Base-by-base conservation (phyloP, 2,329 filamentous ascomycete species). In the Dactylellina parvicollis region DNA sequence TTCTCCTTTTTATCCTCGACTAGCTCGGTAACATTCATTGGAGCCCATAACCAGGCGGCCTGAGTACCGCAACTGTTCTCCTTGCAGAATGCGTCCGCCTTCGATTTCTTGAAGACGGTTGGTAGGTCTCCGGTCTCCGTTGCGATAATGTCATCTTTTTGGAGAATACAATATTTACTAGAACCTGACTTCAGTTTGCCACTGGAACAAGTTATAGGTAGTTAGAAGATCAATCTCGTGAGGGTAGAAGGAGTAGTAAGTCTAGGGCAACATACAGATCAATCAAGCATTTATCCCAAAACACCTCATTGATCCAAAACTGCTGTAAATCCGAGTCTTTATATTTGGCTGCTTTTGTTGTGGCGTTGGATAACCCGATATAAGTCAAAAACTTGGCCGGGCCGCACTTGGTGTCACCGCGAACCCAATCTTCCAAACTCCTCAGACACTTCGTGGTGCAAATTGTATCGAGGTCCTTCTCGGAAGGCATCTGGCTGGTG, bases 261-360 rank as follows among this genome's bases (percentile, higher is more conserved):
- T 44, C 2, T 3, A 16, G 20, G 28, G 10, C 7, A 38, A 26
- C 69, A 30, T 65, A 73, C 69, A 64, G 40, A 14, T 73, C 69
- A 2, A 44, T 32, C 3, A 73, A 38, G 38, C 69, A 73, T 12
- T 73, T 73, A 32, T 73, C 54, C 60, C 60, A 66, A 16, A 66
- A 73, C n/a, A 73, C 60, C 5, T 12, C 16, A 14, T 34, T 54
- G 38, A 73, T 61, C 24, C 54, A 73, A 38, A 65, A 73, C 18
- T 73, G 69, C 30, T 73, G 59, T 14, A 73, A 16, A 47, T 73
- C 69, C 4, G 60, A 38, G 24, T 44, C 32, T 10, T 62, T 60
- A 24, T 60, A 73, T 18, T 47, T 38, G 9, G 16, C 36, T 4
- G 28, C 18, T n/a, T 34, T 54, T 1, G 54, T 59, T 14, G 69